phyloP scores from a whole-genome alignment of 441 rosid species.

The Gossypium schwendimanii region DNA sequence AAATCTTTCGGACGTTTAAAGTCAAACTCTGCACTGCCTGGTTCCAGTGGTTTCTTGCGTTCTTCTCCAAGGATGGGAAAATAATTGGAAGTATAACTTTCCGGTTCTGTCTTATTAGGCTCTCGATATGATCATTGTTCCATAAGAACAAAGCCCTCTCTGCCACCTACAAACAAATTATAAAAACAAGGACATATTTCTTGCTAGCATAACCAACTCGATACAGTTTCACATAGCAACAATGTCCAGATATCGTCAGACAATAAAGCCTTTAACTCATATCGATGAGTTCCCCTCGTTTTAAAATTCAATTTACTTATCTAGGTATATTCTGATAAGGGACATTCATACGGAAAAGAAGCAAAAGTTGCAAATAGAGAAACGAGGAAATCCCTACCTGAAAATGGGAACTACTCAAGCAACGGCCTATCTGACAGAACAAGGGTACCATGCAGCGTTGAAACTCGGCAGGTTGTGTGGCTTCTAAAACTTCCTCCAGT shows the following conservation, averaged over 20 bases:
- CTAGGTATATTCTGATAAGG: background rate
- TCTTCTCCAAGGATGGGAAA: constrained; percentile 73
- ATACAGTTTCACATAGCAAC: background rate
- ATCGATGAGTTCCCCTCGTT: background rate
- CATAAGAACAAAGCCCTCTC: constrained; percentile 84
- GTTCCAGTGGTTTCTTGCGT: constrained; percentile 74
- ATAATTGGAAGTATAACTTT: constrained; percentile 71
- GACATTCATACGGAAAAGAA: background rate
- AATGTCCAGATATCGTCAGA: background rate
- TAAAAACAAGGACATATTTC: background rate
- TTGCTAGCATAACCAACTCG: background rate
- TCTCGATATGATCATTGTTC: constrained; percentile 90
- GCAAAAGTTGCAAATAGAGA: background rate
- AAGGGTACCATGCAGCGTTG: constrained; percentile 86
- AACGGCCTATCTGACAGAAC: constrained; percentile 61
- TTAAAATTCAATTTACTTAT: background rate
- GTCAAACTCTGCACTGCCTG: constrained; percentile 84
- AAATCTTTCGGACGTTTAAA: constrained; percentile 71
- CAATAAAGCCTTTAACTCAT: background rate
- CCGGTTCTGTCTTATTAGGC: constrained; percentile 65
- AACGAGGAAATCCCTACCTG: constrained; percentile 41
- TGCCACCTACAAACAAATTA: constrained; percentile 48
- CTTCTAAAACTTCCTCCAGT: constrained; percentile 80
- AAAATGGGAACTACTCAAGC: constrained; percentile 82
- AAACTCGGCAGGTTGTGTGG: constrained; percentile 76